Conservation (phyloP, 805 yeast genomes). For the Blastobotrys chiropterorum region DNA sequence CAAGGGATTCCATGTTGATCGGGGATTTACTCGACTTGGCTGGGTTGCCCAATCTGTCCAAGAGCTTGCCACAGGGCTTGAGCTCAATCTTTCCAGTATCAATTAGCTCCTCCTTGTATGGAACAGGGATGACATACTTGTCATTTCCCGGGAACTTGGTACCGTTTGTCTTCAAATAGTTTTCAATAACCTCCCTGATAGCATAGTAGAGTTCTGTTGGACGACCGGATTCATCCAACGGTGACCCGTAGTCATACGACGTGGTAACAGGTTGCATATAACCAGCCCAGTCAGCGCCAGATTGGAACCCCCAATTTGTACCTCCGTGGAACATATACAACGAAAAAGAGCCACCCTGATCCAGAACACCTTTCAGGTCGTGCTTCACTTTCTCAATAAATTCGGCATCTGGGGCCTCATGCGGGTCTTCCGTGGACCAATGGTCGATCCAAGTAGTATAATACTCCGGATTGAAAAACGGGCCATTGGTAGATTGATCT, state of each 20-base stretch:
- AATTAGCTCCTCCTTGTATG: not conserved
- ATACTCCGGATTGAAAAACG: slow-evolving; percentile 1
- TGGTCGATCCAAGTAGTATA: slow-evolving; percentile 3
- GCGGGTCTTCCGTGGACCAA: not conserved
- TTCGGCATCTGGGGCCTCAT: not conserved
- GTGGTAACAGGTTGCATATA: not conserved
- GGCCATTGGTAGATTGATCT: not conserved
- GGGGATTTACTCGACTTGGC: not conserved
- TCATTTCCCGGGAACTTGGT: not conserved
- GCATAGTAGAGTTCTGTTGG: slow-evolving; percentile 2
- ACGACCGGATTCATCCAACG: slow-evolving; percentile 5
- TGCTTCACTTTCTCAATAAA: not conserved
- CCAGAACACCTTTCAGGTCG: not conserved
- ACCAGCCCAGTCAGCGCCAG: slow-evolving; percentile 1
- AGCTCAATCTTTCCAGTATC: not conserved
- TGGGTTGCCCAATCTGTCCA: not conserved
- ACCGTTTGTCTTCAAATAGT: no score
- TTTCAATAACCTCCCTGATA: not conserved
- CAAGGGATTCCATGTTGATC: slow-evolving; percentile 3
- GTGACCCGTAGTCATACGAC: slow-evolving; percentile 5
- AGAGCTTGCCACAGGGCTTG: not conserved
- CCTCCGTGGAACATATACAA: slow-evolving; percentile 2
- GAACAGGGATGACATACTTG: not conserved
- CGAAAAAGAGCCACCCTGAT: not conserved
- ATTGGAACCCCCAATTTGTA: slow-evolving; percentile 2